Evolutionary conservation across 495 filamentous ascomycete genomes (phyloP).

Genomic region (Xylaria bambusicola): DNA sequence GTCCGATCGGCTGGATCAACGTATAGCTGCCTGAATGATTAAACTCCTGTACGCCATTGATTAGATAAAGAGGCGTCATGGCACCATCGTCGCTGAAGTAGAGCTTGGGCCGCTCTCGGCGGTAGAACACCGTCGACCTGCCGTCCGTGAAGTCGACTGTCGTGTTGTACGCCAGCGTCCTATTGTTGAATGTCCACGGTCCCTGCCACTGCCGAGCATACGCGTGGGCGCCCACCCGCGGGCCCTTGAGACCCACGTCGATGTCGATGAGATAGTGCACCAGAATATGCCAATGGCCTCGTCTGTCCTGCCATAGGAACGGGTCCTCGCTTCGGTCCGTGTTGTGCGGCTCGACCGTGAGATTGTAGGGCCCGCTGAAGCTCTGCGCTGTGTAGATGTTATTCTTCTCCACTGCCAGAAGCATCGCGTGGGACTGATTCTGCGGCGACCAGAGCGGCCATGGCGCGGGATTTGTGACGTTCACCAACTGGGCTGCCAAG

Average conservation of each 20-base stretch:
- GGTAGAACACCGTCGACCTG: slow-evolving; percentile 28
- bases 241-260: slow-evolving; percentile 37
- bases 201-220: slow-evolving; percentile 40
- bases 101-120: slow-evolving; percentile 43
- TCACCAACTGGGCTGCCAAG: slow-evolving; percentile 17
- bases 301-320: slow-evolving; percentile 45
- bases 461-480: slow-evolving; percentile 35
- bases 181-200: slow-evolving; percentile 40
- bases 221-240: slow-evolving; percentile 40
- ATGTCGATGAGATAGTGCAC: slow-evolving; percentile 40
- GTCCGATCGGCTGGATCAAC: slow-evolving; percentile 24
- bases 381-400: slow-evolving; percentile 19
- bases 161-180: slow-evolving; percentile 38
- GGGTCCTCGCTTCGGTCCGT: slow-evolving; percentile 39
- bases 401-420: slow-evolving; percentile 26
- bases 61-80: slow-evolving; percentile 41
- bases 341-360: slow-evolving; percentile 24
- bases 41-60: slow-evolving; percentile 45
- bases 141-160: slow-evolving; percentile 41
- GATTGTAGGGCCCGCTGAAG: slow-evolving; percentile 20
- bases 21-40: slow-evolving; percentile 43
- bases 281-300: slow-evolving; percentile 44
- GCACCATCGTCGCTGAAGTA: slow-evolving; percentile 44
- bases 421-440: slow-evolving; percentile 16
- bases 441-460: slow-evolving; percentile 30